phyloP scores from a whole-genome alignment of 2,329 filamentous ascomycete species.

The Onygenales sp. region DNA sequence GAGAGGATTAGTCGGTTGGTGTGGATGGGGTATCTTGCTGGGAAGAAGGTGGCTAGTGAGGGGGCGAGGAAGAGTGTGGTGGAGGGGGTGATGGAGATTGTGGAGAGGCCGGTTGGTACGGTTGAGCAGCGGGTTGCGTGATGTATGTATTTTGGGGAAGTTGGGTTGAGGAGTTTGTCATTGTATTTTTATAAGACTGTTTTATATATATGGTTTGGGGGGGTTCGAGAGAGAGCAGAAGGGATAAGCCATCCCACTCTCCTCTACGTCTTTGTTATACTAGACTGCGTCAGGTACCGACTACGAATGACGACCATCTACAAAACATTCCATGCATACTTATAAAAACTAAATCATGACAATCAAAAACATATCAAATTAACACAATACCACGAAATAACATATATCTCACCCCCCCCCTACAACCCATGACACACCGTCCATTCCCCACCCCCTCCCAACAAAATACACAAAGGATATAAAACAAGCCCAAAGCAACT shows the following conservation, averaged over 20 bases:
- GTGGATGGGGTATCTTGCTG: constrained; percentile 85
- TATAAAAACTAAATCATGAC: neutral
- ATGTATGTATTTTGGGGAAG: neutral
- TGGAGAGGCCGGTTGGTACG: constrained; percentile 78
- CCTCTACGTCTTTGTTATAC: no score
- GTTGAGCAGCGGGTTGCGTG: constrained; percentile 63
- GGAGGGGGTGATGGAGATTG: constrained; percentile 78
- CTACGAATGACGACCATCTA: no score
- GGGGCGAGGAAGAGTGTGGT: constrained; percentile 71
- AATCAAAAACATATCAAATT: neutral
- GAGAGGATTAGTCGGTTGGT: constrained; percentile 71
- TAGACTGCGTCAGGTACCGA: no score
- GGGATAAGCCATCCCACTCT: no score
- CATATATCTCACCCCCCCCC: neutral
- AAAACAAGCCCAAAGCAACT: neutral
- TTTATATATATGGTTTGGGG: no score
- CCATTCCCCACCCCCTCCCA: neutral
- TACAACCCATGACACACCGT: neutral
- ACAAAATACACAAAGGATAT: neutral
- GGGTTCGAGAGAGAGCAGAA: no score
- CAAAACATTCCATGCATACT: no score
- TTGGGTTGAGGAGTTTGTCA: no score
- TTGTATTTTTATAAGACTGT: no score
- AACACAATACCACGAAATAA: neutral
- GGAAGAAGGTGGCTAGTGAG: constrained; percentile 79